Evolutionary conservation across 768 basidiomycete species (phyloP).

Genomic region (Boletus coccyginus): DNA sequence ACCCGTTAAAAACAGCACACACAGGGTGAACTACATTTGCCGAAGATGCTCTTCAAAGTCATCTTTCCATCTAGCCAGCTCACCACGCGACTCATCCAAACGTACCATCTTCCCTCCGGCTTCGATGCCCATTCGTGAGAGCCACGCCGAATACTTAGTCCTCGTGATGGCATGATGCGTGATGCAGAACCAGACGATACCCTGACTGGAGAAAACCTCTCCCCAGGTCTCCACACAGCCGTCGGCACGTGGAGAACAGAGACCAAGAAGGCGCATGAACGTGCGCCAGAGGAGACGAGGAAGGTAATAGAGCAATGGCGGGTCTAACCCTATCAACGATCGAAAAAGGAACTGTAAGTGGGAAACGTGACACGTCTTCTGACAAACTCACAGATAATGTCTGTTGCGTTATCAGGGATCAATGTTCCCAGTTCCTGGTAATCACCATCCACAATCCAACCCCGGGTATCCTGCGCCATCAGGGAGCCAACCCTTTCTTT

Average conservation of each 20-base stretch:
- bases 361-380: background rate
- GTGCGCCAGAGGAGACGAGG: conserved; percentile 57
- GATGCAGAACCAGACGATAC: conserved; percentile 52
- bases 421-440: conserved; percentile 35
- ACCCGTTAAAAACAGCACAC: background rate
- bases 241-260: conserved; percentile 40
- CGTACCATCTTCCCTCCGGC: conserved; percentile 43
- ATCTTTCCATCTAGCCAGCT: conserved; percentile 40
- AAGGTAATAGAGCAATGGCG: conserved; percentile 58
- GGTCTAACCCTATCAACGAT: conserved; percentile 56
- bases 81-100: conserved; percentile 50
- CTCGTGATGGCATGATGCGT: conserved; percentile 34
- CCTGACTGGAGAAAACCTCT: conserved; percentile 43
- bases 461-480: conserved; percentile 31
- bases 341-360: background rate
- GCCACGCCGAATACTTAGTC: conserved; percentile 17
- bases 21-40: conserved; percentile 4
- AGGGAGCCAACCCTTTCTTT: conserved; percentile 15
- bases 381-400: conserved; percentile 49
- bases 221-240: conserved; percentile 45
- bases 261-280: conserved; percentile 40
- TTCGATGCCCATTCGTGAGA: conserved; percentile 18
- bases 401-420: conserved; percentile 41
- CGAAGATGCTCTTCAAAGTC: conserved; percentile 9
- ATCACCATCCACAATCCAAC: conserved; percentile 57